Conservation (phyloP, 2,329 filamentous ascomycete genomes). For the Cladophialophora chaetospira region DNA sequence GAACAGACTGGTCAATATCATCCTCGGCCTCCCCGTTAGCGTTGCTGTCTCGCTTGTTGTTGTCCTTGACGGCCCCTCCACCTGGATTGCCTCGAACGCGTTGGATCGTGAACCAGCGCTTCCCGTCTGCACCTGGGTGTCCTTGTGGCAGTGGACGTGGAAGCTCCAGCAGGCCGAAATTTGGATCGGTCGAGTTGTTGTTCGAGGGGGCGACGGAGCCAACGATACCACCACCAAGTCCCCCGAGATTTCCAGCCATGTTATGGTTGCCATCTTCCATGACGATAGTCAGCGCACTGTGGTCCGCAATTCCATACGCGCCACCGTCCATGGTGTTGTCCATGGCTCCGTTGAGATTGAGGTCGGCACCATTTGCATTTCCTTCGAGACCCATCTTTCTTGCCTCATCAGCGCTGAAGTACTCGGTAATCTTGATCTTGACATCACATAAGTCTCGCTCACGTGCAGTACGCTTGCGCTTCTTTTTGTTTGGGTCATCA, state of each 20-base stretch:
- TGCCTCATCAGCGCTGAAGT: conserved; percentile 58
- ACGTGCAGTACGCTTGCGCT: conserved; percentile 73
- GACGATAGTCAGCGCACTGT: conserved; percentile 34
- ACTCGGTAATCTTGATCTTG: conserved; percentile 84
- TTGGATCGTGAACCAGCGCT: conserved; percentile 72
- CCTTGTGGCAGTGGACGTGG: conserved; percentile 43
- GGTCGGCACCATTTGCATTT: conserved; percentile 37
- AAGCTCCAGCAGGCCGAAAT: conserved; percentile 49
- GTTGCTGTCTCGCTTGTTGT: conserved; percentile 18
- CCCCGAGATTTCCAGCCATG: not conserved
- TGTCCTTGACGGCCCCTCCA: conserved; percentile 43
- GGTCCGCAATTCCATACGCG: conserved; percentile 29
- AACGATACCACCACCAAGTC: not conserved
- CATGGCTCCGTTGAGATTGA: conserved; percentile 23
- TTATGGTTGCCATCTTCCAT: conserved; percentile 23
- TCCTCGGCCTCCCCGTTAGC: conserved; percentile 57
- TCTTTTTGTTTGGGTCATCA: conserved; percentile 78
- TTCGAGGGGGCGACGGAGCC: conserved; percentile 15
- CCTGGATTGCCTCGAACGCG: conserved; percentile 70
- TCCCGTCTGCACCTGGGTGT: conserved; percentile 53
- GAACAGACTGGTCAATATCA: conserved; percentile 43
- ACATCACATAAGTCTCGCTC: conserved; percentile 80
- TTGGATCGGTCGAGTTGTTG: conserved; percentile 23
- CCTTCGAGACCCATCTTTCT: conserved; percentile 20
- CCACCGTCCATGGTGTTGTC: conserved; percentile 8